Percentiles rank a stretch among this genome's conserved stretches.
Evolutionary conservation across 768 basidiomycete species (phyloP).

Genomic region (Leccinum sublutescens): DNA sequence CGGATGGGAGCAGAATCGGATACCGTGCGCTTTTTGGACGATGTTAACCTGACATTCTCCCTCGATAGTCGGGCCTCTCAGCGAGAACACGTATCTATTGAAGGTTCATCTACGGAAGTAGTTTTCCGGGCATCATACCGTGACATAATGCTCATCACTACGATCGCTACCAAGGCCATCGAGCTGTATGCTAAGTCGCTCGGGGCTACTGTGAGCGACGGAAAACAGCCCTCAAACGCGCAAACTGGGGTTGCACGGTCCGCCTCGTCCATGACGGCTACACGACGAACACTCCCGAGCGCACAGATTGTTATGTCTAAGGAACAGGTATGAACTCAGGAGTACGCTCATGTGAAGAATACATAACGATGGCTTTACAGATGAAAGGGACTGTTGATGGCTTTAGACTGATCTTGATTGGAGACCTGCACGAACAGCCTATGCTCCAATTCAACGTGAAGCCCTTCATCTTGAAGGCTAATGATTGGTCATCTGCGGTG

Average conservation of each 20-base stretch:
- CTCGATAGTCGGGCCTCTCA: constrained; percentile 77
- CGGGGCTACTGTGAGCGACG: constrained; percentile 13
- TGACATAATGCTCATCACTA: constrained; percentile 85
- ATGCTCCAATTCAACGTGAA: constrained; percentile 87
- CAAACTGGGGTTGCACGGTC: constrained; percentile 4
- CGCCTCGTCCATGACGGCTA: constrained; percentile 2
- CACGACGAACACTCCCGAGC: constrained; percentile 25
- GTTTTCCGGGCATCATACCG: constrained; percentile 94
- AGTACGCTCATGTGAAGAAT: neutral
- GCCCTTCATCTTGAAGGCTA: constrained; percentile 76
- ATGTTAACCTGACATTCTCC: constrained; percentile 84
- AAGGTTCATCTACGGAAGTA: constrained; percentile 77
- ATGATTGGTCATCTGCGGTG: constrained; percentile 95
- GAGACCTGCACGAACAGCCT: constrained; percentile 93
- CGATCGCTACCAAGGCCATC: constrained; percentile 83
- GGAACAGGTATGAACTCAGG: constrained; percentile 62
- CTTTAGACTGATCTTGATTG: constrained; percentile 89
- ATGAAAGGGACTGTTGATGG: constrained; percentile 86
- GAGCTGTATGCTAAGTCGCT: constrained; percentile 62
- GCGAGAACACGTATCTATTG: constrained; percentile 77
- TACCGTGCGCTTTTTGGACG: constrained; percentile 88
- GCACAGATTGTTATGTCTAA: constrained; percentile 63
- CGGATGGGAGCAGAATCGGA: constrained; percentile 84
- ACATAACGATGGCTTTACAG: constrained; percentile 38
- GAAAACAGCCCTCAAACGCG: constrained; percentile 9